These are phyloP conservation scores for Penicillium sp. DNA, from an alignment of 2,329 filamentous ascomycete genomes.

Conservation along the genomic window DNA sequence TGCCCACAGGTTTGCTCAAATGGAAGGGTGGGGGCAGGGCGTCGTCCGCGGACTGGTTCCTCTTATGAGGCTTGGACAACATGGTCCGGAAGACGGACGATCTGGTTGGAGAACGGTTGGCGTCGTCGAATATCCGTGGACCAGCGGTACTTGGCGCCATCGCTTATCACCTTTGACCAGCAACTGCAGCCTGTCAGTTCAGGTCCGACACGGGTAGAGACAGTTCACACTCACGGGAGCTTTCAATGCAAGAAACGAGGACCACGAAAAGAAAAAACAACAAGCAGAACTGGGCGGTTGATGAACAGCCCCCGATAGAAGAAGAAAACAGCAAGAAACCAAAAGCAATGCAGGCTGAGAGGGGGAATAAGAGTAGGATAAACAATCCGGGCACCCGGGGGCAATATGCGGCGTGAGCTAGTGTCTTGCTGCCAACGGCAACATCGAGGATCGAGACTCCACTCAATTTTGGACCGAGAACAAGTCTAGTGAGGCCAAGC, in stretches of 20 bases:
- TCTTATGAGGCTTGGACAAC: constrained; percentile 52
- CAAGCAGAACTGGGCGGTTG: constrained; percentile 2
- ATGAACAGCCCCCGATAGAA: constrained; percentile 1
- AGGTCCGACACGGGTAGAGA: constrained; percentile 13
- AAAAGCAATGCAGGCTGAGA: constrained; percentile 13
- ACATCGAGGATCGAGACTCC: constrained; percentile 25
- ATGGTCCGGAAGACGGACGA: constrained; percentile 54
- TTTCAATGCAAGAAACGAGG: constrained; percentile 15
- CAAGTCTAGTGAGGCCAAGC: constrained; percentile 17
- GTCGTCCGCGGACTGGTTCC: constrained; percentile 43
- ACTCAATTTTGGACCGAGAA: constrained; percentile 13
- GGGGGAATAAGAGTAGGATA: constrained; percentile 3
- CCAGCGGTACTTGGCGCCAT: constrained; percentile 34
- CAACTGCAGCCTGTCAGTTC: constrained; percentile 23
- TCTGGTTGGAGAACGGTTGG: constrained; percentile 33
- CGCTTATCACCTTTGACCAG: constrained; percentile 30
- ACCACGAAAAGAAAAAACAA: constrained; percentile 2
- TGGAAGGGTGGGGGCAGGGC: constrained; percentile 29
- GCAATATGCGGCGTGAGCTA: constrained; percentile 29
- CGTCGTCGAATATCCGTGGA: constrained; percentile 40
- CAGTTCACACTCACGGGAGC: constrained; percentile 21
- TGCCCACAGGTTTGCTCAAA: constrained; percentile 44
- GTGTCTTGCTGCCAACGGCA: constrained; percentile 24
- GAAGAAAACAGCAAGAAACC: constrained; percentile 5
- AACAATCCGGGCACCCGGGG: constrained; percentile 21